phyloP scores from a whole-genome alignment of 164 flowering plant genomes.

The Piper betle region DNA sequence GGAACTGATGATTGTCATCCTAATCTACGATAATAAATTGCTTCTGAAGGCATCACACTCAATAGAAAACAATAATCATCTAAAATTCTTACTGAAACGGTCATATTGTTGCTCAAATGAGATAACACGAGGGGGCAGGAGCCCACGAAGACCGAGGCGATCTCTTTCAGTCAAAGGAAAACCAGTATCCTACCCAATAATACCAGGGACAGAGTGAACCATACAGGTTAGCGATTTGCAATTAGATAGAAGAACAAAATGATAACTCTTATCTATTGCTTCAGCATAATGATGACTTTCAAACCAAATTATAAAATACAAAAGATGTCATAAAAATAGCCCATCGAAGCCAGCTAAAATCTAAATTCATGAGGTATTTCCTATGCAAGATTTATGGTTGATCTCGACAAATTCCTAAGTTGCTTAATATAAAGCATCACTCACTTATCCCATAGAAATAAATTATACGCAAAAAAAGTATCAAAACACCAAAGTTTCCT shows the following conservation, averaged over 20 bases:
- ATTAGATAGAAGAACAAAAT: neutral
- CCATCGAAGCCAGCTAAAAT: too few species aligned
- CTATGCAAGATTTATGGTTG: too few species aligned
- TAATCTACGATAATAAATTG: neutral
- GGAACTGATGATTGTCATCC: neutral
- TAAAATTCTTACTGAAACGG: conserved; percentile 69
- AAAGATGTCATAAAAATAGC: too few species aligned
- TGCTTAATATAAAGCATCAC: too few species aligned
- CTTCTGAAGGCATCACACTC: neutral
- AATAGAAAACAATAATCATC: neutral
- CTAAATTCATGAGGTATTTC: too few species aligned
- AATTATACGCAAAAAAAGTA: too few species aligned
- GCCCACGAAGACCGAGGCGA: conserved; percentile 95
- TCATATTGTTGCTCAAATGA: conserved; percentile 93
- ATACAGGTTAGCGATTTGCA: neutral
- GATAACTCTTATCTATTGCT: neutral
- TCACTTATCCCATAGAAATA: too few species aligned
- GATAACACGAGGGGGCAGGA: conserved; percentile 92
- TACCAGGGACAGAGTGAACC: neutral
- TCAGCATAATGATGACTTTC: too few species aligned
- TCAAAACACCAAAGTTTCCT: too few species aligned
- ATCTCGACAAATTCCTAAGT: too few species aligned
- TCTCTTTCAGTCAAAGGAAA: conserved; percentile 94
- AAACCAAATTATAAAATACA: neutral
- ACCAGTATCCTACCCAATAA: conserved; percentile 74